Conservation (phyloP, 106 monocot species). For the Allium sativum region DNA sequence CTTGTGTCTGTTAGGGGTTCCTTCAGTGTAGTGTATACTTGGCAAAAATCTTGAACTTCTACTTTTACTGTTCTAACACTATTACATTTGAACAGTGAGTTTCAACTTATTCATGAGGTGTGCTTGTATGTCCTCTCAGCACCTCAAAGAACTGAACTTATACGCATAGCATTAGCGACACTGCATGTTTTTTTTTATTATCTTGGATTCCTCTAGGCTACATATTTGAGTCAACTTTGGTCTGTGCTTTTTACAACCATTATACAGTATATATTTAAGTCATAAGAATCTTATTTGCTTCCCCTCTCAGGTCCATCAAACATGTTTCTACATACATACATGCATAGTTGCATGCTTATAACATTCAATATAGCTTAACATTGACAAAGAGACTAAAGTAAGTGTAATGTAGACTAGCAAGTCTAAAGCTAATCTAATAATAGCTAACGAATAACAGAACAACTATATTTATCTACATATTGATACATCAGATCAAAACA, state of each 20-base stretch:
- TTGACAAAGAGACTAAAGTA: too few species aligned
- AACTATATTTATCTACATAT: too few species aligned
- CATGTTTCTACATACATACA: too few species aligned
- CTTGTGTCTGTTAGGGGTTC: not conserved
- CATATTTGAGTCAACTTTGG: constrained; percentile 97
- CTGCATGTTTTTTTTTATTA: constrained; percentile 96
- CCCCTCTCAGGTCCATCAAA: too few species aligned
- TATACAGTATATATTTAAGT: not conserved
- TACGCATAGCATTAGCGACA: constrained; percentile 81
- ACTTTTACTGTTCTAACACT: not conserved
- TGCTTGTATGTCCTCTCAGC: constrained; percentile 91
- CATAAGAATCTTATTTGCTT: not conserved
- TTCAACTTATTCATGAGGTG: constrained; percentile 97
- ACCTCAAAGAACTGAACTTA: constrained; percentile 88
- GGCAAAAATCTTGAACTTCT: not conserved
- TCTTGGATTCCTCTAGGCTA: constrained; percentile 98
- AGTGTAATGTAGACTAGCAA: too few species aligned
- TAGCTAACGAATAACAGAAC: too few species aligned
- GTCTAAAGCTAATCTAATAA: too few species aligned
- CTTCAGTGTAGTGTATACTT: not conserved
- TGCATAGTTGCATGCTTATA: too few species aligned
- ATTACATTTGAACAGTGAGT: constrained; percentile 50
- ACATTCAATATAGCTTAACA: too few species aligned
- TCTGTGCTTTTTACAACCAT: constrained; percentile 15
- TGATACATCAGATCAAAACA: too few species aligned